A percentile compares a stretch with the other conserved stretches of the same genome.
Conservation (phyloP, 2,329 filamentous ascomycete genomes). For the Colletotrichum tanaceti region DNA sequence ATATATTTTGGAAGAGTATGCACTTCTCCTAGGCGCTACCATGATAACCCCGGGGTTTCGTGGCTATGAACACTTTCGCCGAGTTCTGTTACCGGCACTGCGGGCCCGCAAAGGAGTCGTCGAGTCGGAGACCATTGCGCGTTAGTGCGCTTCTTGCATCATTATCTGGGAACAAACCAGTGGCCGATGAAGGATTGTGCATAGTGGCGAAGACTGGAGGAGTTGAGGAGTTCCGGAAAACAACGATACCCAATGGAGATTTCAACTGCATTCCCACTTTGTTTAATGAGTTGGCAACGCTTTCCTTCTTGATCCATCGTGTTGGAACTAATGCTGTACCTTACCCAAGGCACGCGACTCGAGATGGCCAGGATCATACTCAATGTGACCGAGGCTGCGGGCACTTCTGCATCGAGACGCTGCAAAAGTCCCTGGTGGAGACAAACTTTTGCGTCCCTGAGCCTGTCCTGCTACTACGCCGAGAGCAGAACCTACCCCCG, state of each 20-base stretch:
- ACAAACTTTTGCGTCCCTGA: constrained; percentile 18
- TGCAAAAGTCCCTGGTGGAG: constrained; percentile 30
- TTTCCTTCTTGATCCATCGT: not conserved
- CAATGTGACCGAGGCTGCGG: constrained; percentile 5
- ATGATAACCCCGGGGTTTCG: not conserved
- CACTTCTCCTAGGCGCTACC: not conserved
- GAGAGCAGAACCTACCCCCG: not conserved
- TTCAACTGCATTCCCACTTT: not conserved
- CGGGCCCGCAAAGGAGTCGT: not conserved
- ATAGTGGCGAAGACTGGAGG: constrained; percentile 1
- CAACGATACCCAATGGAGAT: constrained; percentile 15
- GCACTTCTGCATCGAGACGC: constrained; percentile 28
- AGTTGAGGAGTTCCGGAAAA: constrained; percentile 25
- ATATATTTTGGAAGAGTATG: not conserved
- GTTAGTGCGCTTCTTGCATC: not conserved
- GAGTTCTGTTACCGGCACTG: too few relatives aligned
- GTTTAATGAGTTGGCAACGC: not conserved
- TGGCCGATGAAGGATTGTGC: constrained; percentile 4
- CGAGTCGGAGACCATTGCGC: not conserved
- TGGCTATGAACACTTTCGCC: not conserved
- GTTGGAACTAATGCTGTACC: not conserved
- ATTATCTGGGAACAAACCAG: not conserved
- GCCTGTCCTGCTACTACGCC: constrained; percentile 9
- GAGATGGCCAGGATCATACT: not conserved
- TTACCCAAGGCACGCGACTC: not conserved